phyloP scores from a whole-genome alignment of 2,329 filamentous ascomycete genomes.

The Venturia carpophila region DNA sequence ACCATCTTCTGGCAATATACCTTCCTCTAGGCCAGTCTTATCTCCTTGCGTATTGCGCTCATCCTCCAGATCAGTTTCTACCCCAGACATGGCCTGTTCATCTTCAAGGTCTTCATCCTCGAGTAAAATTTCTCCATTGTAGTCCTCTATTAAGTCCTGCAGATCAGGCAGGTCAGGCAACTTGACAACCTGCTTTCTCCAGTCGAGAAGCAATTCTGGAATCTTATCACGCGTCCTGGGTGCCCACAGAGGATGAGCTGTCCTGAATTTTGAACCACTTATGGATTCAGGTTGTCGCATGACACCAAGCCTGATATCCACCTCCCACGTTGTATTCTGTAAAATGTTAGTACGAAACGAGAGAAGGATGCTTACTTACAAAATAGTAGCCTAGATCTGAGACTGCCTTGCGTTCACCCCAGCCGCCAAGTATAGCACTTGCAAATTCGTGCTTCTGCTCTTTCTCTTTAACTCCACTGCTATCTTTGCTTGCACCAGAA shows the following conservation, averaged over 20 bases:
- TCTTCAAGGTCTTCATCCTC: not conserved
- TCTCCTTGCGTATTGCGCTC: not conserved
- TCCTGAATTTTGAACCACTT: not conserved
- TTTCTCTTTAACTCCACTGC: not conserved
- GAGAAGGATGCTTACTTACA: not conserved
- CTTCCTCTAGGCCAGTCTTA: not conserved
- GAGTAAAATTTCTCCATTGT: not conserved
- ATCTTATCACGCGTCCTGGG: not conserved
- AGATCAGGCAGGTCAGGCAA: not conserved
- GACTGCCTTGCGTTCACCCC: not conserved
- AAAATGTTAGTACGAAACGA: not conserved
- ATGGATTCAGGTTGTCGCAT: not conserved
- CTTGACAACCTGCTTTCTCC: not conserved
- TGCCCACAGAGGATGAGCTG: not conserved
- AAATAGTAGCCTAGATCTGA: constrained; percentile 7
- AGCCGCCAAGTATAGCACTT: not conserved
- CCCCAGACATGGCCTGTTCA: not conserved
- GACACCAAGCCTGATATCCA: constrained; percentile 2
- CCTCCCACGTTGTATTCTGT: constrained; percentile 2
- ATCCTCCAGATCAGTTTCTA: not conserved
- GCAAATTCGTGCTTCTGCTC: constrained; percentile 2
- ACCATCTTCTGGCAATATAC: not conserved
- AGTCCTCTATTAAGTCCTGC: not conserved
- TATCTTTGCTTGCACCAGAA: not conserved
- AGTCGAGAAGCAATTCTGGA: not conserved